These are phyloP conservation scores for Xylaria longipes DNA, from an alignment of 495 filamentous ascomycete genomes.

Conservation along the genomic window DNA sequence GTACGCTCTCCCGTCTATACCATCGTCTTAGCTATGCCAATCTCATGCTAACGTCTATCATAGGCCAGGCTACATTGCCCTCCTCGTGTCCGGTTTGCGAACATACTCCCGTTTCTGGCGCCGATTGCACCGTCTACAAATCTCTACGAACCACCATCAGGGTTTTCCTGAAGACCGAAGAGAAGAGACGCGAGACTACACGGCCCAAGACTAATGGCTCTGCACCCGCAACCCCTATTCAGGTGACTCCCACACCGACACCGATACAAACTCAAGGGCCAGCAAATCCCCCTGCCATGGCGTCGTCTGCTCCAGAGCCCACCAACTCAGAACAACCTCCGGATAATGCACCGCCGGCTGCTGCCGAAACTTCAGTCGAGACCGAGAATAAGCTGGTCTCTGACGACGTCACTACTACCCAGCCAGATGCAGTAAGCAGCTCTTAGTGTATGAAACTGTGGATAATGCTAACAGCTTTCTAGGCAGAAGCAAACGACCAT, in stretches of 20 bases:
- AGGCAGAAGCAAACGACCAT: conserved; percentile 24
- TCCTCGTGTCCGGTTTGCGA: conserved; percentile 91
- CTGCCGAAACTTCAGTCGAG: conserved; percentile 16
- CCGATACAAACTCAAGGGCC: conserved; percentile 31
- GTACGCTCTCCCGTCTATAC: conserved; percentile 58
- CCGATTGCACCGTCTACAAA: conserved; percentile 89
- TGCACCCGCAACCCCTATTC: conserved; percentile 53
- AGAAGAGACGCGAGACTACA: conserved; percentile 76
- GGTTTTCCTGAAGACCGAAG: conserved; percentile 83
- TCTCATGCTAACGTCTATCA: conserved; percentile 23
- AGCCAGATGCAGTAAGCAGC: conserved; percentile 28
- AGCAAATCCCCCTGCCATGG: conserved; percentile 29
- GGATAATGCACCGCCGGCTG: conserved; percentile 14
- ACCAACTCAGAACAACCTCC: conserved; percentile 18
- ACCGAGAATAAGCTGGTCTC: conserved; percentile 19
- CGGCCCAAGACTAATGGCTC: conserved; percentile 61
- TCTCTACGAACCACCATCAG: conserved; percentile 85
- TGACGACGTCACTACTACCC: conserved; percentile 18
- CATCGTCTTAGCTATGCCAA: conserved; percentile 28
- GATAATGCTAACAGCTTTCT: not conserved
- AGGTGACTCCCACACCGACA: conserved; percentile 38
- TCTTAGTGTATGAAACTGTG: not conserved
- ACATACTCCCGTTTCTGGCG: conserved; percentile 81
- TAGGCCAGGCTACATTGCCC: conserved; percentile 78
- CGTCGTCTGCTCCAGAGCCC: conserved; percentile 24